Percentiles rank a stretch among this genome's conserved stretches.
Conservation (phyloP, 805 yeast species). For the Zygosaccharomyces bisporus region DNA sequence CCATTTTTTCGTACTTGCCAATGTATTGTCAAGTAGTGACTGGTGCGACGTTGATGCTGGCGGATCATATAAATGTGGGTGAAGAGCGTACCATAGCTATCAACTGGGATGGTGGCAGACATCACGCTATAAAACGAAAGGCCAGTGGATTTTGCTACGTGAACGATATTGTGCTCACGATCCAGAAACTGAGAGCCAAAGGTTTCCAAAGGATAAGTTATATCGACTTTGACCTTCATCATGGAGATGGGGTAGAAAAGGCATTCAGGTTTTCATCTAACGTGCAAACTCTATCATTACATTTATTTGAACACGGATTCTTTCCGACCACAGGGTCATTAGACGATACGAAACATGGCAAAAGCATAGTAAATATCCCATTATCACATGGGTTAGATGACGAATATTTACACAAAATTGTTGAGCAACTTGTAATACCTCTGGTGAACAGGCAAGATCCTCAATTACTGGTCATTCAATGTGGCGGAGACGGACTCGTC, state of each 20-base stretch:
- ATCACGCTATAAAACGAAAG: constrained; percentile 52
- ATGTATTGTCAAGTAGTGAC: constrained; percentile 49
- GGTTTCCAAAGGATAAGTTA: constrained; percentile 49
- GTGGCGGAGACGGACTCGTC: constrained; percentile 74
- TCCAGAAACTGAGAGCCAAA: constrained; percentile 46
- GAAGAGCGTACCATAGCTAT: constrained; percentile 42
- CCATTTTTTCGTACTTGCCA: constrained; percentile 50
- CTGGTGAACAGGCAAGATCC: constrained; percentile 41
- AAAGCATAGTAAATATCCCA: constrained; percentile 52
- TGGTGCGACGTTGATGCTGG: constrained; percentile 56
- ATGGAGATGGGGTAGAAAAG: constrained; percentile 74
- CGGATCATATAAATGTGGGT: constrained; percentile 34
- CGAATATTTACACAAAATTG: constrained; percentile 37
- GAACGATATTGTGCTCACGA: constrained; percentile 62
- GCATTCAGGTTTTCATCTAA: constrained; percentile 56
- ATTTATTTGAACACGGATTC: constrained; percentile 61
- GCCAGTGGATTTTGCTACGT: constrained; percentile 74
- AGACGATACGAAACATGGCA: constrained; percentile 38
- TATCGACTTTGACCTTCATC: constrained; percentile 71
- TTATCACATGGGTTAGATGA: constrained; percentile 55
- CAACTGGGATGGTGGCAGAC: constrained; percentile 81
- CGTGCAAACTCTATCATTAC: constrained; percentile 61
- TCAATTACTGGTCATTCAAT: constrained; percentile 55
- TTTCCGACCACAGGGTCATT: constrained; percentile 67
- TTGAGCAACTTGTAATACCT: constrained; percentile 44